These are phyloP conservation scores for Geopyxis carbonaria DNA, from an alignment of 495 filamentous ascomycete species.

Conservation along the genomic window DNA sequence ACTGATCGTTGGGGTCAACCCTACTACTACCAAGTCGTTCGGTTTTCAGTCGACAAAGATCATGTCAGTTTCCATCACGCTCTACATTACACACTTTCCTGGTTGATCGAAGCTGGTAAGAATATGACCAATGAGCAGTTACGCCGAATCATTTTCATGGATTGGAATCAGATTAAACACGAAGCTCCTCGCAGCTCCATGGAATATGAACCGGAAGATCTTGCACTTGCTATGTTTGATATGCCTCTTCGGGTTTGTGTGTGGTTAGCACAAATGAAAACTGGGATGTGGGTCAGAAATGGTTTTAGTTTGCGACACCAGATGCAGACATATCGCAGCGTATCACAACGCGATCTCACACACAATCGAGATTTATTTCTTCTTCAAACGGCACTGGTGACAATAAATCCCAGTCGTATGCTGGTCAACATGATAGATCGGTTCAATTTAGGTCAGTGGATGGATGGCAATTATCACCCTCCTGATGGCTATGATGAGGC, in stretches of 20 bases:
- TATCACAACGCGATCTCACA: constrained; percentile 71
- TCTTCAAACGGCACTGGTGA: constrained; percentile 74
- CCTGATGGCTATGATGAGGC: constrained; percentile 56
- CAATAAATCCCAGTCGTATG: constrained; percentile 67
- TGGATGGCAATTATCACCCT: constrained; percentile 57
- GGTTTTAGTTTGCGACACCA: constrained; percentile 90
- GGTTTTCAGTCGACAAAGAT: constrained; percentile 74
- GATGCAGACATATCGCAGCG: constrained; percentile 76
- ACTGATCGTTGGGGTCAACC: constrained; percentile 29
- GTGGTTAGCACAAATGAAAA: constrained; percentile 96
- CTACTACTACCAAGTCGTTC: constrained; percentile 47
- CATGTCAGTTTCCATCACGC: constrained; percentile 96
- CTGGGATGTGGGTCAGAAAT: constrained; percentile 96
- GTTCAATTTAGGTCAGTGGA: constrained; percentile 80
- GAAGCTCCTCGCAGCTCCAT: constrained; percentile 5
- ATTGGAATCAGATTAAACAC: constrained; percentile 16
- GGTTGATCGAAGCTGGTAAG: constrained; percentile 83
- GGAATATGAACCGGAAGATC: constrained; percentile 48
- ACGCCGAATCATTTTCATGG: constrained; percentile 36
- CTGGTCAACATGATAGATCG: constrained; percentile 82
- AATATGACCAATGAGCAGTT: constrained; percentile 50
- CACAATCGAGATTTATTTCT: constrained; percentile 93
- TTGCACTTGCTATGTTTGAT: constrained; percentile 77
- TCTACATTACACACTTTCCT: constrained; percentile 91
- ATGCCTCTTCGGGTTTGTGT: constrained; percentile 83